These are phyloP conservation scores for Aspergillus proliferans DNA, from an alignment of 2,329 filamentous ascomycete genomes.

Conservation along the genomic window DNA sequence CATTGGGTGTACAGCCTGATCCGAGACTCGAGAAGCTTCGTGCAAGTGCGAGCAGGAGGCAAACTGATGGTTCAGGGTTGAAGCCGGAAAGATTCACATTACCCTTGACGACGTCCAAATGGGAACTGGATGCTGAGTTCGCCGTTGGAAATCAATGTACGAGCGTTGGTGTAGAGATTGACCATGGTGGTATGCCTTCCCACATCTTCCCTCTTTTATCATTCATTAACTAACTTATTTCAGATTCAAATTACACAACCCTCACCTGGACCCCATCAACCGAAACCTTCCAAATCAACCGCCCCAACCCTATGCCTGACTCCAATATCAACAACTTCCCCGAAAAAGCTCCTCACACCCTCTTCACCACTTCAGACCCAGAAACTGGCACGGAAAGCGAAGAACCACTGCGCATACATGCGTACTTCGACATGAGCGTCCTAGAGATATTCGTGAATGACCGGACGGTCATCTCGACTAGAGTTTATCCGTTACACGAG, in stretches of 20 bases:
- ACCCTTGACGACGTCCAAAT: constrained; percentile 12
- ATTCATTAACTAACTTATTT: not conserved
- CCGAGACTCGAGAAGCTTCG: constrained; percentile 23
- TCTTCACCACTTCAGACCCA: constrained; percentile 32
- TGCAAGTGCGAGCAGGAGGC: constrained; percentile 8
- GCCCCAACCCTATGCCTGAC: constrained; percentile 19
- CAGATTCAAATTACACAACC: not conserved
- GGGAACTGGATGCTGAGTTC: constrained; percentile 23
- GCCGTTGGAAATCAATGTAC: constrained; percentile 18
- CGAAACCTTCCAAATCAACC: constrained; percentile 39
- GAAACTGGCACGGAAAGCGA: constrained; percentile 13
- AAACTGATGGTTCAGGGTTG: constrained; percentile 4
- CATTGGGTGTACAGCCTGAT: constrained; percentile 35
- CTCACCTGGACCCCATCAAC: constrained; percentile 28
- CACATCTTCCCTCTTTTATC: not conserved
- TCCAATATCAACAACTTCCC: constrained; percentile 30
- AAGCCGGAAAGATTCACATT: not conserved
- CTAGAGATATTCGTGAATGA: constrained; percentile 44
- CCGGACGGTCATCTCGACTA: constrained; percentile 37
- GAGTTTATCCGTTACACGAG: constrained; percentile 24
- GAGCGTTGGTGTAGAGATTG: constrained; percentile 25
- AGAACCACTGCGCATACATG: constrained; percentile 36
- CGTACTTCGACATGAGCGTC: constrained; percentile 39
- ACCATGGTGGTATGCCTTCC: constrained; percentile 16
- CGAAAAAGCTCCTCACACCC: constrained; percentile 41